Evolutionary conservation across 73 alveolate genomes (phyloP).

Genomic region (Symbiodinium natans): DNA sequence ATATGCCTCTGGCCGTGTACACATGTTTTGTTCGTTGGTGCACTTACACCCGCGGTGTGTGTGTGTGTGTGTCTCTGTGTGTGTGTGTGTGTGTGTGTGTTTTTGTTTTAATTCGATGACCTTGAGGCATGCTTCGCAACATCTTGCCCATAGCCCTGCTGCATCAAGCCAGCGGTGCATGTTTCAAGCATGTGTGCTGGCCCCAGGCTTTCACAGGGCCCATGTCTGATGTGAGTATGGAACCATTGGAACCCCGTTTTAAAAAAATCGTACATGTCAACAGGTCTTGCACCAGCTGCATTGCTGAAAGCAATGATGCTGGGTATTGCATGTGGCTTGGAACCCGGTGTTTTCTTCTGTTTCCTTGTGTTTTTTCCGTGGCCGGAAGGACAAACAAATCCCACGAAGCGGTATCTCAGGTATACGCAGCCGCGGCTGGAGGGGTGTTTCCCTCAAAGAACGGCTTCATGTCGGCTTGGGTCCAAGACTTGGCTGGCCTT

Average conservation of each 20-base stretch:
- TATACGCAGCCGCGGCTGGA: constrained; percentile 4
- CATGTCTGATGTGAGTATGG: no score
- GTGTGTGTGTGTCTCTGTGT: background rate
- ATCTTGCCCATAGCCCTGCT: background rate
- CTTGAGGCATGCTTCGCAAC: background rate
- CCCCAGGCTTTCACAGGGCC: no score
- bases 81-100: background rate
- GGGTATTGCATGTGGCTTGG: constrained; percentile 46
- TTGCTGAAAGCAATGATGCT: constrained; percentile 52
- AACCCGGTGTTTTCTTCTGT: background rate
- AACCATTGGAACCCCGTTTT: no score
- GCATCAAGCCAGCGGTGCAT: constrained; percentile 43
- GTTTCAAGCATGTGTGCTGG: constrained; percentile 56
- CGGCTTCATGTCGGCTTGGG: background rate
- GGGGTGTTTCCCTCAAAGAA: background rate
- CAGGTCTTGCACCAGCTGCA: constrained; percentile 91
- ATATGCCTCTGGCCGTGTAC: no score
- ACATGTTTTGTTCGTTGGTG: no score
- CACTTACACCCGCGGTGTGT: no score
- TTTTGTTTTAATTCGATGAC: no score
- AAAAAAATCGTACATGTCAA: no score
- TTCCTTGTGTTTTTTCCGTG: background rate
- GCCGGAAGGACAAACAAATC: background rate
- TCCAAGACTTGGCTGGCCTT: no score
- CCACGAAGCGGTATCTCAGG: no score